Evolutionary conservation across 75 land plant genomes (phyloP).

Genomic region (Azolla pinnata): DNA sequence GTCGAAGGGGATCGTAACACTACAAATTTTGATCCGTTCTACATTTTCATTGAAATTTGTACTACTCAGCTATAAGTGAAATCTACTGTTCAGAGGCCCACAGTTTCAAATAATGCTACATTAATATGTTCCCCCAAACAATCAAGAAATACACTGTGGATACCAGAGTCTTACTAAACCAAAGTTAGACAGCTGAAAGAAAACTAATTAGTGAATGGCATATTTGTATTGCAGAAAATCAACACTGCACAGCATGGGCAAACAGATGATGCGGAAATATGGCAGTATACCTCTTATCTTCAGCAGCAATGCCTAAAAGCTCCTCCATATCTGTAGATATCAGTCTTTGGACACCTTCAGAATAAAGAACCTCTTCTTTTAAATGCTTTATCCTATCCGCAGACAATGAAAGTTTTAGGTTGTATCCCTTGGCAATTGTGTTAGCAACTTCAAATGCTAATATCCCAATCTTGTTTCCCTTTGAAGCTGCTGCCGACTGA

Average conservation of each 20-base stretch:
- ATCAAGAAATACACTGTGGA: background rate
- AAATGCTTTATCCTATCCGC: slow-evolving; percentile 48
- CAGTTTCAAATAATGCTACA: background rate
- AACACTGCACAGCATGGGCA: too few species aligned
- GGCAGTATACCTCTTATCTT: slow-evolving; percentile 61
- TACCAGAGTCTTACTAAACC: too few species aligned
- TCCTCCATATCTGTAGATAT: slow-evolving; percentile 54
- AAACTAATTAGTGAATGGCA: background rate
- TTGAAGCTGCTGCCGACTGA: slow-evolving; percentile 35
- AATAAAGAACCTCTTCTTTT: slow-evolving; percentile 57
- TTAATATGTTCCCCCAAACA: background rate
- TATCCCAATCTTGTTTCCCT: slow-evolving; percentile 56
- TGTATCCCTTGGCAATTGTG: slow-evolving; percentile 69
- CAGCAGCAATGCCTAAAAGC: slow-evolving; percentile 60
- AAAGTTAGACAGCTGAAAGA: background rate
- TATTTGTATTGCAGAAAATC: too few species aligned
- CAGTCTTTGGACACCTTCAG: slow-evolving; percentile 65
- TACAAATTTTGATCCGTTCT: too few species aligned
- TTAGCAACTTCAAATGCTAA: slow-evolving; percentile 85
- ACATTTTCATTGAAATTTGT: background rate
- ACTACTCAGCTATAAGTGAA: background rate
- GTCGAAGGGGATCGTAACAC: too few species aligned
- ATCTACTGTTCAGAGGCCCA: background rate
- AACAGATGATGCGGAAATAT: too few species aligned
- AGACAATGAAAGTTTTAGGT: slow-evolving; percentile 60